phyloP scores from a whole-genome alignment of 441 rosid genomes.

The Eruca vesicaria region DNA sequence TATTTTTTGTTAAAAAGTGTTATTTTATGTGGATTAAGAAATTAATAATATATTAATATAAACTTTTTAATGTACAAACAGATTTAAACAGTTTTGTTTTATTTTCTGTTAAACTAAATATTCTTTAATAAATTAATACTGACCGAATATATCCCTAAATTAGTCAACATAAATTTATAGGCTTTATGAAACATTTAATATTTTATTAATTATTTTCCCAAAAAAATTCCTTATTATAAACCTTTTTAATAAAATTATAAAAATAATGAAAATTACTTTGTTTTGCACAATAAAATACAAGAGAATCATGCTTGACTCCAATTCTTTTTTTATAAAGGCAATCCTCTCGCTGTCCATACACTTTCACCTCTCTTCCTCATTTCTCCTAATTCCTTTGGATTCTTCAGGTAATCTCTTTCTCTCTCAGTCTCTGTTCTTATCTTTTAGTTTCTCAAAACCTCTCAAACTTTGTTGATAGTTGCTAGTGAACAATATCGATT shows the following conservation, averaged over 20 bases:
- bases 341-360: neutral
- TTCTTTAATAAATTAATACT: too few relatives aligned
- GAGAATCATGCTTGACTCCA: neutral
- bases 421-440: neutral
- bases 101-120: neutral
- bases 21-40: too few relatives aligned
- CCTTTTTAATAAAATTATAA: too few relatives aligned
- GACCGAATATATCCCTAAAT: neutral
- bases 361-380: neutral
- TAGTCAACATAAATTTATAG: neutral
- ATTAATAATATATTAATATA: too few relatives aligned
- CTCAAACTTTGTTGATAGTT: slow-evolving; percentile 15
- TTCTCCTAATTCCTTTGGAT: neutral
- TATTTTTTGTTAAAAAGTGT: too few relatives aligned
- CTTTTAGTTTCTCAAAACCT: neutral
- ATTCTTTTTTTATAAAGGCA: neutral
- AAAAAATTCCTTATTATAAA: neutral
- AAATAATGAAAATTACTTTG: neutral
- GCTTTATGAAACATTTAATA: neutral
- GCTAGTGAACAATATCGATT: neutral
- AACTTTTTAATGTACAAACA: too few relatives aligned
- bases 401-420: neutral
- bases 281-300: neutral
- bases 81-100: too few relatives aligned
- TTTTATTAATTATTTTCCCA: too few relatives aligned